These are phyloP conservation scores for Stephania cephalantha DNA, from an alignment of 164 flowering plant species.

Conservation along the genomic window DNA sequence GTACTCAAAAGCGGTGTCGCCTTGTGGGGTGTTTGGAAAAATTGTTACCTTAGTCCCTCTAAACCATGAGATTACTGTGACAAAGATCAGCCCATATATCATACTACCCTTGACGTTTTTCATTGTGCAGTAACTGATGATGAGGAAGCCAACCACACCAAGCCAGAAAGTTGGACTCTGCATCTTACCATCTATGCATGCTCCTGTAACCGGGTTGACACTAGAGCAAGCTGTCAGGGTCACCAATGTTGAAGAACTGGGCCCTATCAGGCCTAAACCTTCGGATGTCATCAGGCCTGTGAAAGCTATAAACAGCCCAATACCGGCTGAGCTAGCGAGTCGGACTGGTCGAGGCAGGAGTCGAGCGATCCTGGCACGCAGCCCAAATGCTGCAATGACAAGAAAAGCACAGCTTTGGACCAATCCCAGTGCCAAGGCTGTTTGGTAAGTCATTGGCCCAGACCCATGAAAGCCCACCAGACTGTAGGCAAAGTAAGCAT, in stretches of 20 bases:
- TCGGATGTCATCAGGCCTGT: constrained; percentile 65
- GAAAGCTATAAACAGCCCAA: constrained; percentile 82
- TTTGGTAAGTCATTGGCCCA: constrained; percentile 53
- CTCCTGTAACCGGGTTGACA: constrained; percentile 48
- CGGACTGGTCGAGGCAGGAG: constrained; percentile 58
- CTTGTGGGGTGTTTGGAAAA: constrained; percentile 57
- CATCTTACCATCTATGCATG: constrained; percentile 48
- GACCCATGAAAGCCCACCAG: constrained; percentile 82
- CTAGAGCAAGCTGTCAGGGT: constrained; percentile 48
- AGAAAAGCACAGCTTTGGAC: constrained; percentile 61
- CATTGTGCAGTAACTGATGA: constrained; percentile 55
- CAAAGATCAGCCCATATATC: constrained; percentile 73
- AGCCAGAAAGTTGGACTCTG: constrained; percentile 80
- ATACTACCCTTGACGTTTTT: constrained; percentile 73
- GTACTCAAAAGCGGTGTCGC: constrained; percentile 48
- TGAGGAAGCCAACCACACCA: constrained; percentile 53
- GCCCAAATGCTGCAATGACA: constrained; percentile 45
- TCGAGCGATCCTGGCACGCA: constrained; percentile 64
- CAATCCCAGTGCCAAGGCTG: constrained; percentile 59
- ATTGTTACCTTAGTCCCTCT: constrained; percentile 58
- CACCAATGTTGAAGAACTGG: constrained; percentile 56
- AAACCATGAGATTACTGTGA: constrained; percentile 68
- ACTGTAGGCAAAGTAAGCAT: constrained; percentile 74
- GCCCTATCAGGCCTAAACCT: constrained; percentile 76
- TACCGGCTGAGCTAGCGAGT: constrained; percentile 63